These are phyloP conservation scores for Malus hybrid DNA, from an alignment of 331 rosid genomes.

Conservation along the genomic window DNA sequence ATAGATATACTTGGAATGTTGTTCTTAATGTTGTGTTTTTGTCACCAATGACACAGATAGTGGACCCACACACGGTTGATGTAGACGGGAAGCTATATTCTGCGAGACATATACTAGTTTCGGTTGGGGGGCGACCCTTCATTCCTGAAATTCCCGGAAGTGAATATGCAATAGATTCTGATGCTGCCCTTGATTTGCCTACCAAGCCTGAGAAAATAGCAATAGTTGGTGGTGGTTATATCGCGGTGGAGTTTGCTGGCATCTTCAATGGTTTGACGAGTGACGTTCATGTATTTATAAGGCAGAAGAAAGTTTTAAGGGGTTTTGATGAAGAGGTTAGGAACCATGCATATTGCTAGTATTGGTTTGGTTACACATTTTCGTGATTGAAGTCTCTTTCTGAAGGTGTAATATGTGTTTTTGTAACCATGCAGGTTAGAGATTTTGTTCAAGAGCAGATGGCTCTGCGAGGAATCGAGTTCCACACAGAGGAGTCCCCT, in stretches of 20 bases:
- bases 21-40: neutral
- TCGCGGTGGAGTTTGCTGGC: conserved; percentile 97
- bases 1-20: neutral
- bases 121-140: conserved; percentile 92
- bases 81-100: conserved; percentile 84
- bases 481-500: conserved; percentile 81
- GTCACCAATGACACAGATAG: conserved; percentile 37
- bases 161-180: conserved; percentile 85
- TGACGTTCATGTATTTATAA: conserved; percentile 77
- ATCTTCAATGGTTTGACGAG: conserved; percentile 76
- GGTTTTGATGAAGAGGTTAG: conserved; percentile 98
- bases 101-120: conserved; percentile 71
- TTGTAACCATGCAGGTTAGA: conserved; percentile 56
- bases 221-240: conserved; percentile 97
- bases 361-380: neutral
- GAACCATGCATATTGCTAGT: conserved; percentile 4
- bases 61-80: conserved; percentile 80
- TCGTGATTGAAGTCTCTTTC: neutral
- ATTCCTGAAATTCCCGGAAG: conserved; percentile 90
- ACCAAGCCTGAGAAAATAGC: conserved; percentile 86
- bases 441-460: conserved; percentile 79
- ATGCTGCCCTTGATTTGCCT: conserved; percentile 94
- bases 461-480: conserved; percentile 77
- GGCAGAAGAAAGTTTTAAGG: conserved; percentile 82
- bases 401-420: conserved; percentile 12